Evolutionary conservation across 176 grass and related monocot species (phyloP).

Genomic region (Carex myosuroides): DNA sequence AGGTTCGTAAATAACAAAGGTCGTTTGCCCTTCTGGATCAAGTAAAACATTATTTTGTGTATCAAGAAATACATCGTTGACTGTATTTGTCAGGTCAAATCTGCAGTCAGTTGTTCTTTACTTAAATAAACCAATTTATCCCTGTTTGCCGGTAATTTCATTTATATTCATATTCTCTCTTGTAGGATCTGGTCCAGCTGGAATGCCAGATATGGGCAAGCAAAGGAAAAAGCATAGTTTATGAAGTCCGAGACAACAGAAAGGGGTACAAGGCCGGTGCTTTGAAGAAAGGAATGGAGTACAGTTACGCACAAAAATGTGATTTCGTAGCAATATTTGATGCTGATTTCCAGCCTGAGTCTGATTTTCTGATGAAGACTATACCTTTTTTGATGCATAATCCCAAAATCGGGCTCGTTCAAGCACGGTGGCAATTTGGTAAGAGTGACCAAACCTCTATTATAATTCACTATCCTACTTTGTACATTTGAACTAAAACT

Average conservation of each 20-base stretch:
- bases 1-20: background rate
- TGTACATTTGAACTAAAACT: background rate
- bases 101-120: background rate
- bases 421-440: conserved; percentile 92
- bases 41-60: background rate
- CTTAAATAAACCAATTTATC: background rate
- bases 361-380: conserved; percentile 72
- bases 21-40: background rate
- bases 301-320: conserved; percentile 60
- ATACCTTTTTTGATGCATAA: conserved; percentile 64
- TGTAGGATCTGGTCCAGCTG: conserved; percentile 71
- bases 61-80: background rate
- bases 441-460: conserved; percentile 24
- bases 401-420: conserved; percentile 75
- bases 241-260: conserved; percentile 70
- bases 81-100: background rate
- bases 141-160: background rate
- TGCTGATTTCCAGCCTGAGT: conserved; percentile 87
- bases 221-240: conserved; percentile 79
- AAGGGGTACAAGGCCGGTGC: conserved; percentile 97
- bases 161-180: background rate
- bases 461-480: background rate
- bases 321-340: conserved; percentile 94
- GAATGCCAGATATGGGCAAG: conserved; percentile 81
- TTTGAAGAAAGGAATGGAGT: conserved; percentile 75